Conservation (phyloP, 2,329 filamentous ascomycete genomes). For the Colletotrichum sp. region DNA sequence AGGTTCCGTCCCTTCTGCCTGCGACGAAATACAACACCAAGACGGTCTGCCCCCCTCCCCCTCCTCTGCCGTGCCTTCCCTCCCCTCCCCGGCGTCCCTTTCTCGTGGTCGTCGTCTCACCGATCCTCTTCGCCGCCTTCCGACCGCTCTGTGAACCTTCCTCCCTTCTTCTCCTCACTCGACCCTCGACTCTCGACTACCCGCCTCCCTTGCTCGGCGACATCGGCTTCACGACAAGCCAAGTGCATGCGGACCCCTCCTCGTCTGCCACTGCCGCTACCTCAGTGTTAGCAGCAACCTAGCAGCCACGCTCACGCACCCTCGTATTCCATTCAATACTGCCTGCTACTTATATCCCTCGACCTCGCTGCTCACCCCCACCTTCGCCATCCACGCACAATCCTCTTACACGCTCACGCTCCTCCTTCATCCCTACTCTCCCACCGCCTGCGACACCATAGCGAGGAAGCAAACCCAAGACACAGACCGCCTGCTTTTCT, state of each 20-base stretch:
- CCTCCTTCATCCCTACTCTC: conserved; percentile 19
- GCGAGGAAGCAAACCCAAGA: conserved; percentile 9
- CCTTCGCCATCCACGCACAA: background rate
- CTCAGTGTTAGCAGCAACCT: background rate
- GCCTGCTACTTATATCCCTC: conserved; percentile 3
- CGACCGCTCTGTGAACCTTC: background rate
- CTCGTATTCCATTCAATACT: background rate
- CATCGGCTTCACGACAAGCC: conserved; percentile 7
- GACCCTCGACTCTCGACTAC: background rate
- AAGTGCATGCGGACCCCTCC: background rate
- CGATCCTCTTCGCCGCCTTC: background rate
- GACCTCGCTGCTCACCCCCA: background rate
- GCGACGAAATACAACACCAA: too few species aligned
- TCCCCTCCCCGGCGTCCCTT: background rate
- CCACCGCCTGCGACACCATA: conserved; percentile 7
- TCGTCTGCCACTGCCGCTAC: background rate
- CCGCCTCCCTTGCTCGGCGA: conserved; percentile 10
- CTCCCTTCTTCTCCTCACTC: background rate
- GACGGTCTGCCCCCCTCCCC: conserved; percentile 10
- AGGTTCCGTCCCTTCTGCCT: too few species aligned
- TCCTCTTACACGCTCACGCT: conserved; percentile 20
- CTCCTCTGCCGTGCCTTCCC: background rate
- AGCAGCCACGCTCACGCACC: background rate
- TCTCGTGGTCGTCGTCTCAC: background rate
- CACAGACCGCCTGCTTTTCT: conserved; percentile 13